Base-by-base conservation (phyloP, 2,329 filamentous ascomycete species). In the Neopestalotiopsis sp. region DNA sequence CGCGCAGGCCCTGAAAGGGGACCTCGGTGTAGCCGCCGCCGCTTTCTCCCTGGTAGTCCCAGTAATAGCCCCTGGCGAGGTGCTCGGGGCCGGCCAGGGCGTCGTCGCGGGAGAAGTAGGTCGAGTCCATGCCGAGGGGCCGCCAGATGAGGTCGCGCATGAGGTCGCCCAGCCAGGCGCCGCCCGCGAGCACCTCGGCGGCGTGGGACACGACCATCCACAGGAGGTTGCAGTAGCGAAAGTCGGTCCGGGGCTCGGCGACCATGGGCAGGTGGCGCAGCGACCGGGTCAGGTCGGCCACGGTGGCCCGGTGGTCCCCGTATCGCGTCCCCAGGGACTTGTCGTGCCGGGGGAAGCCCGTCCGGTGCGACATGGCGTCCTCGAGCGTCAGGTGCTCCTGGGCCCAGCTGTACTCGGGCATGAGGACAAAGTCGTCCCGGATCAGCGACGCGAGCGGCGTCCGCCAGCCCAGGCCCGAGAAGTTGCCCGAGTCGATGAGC, bases 221-320 rank as follows among this genome's bases (percentile, higher is more conserved):
- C 82, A 88, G 85, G 28, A 85, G 75, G 72, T 89, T 89, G 78
- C 81, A 83, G 75, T 89, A 89, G 69, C 83, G 78, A 67, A 79
- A 87, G 67, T 72, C 78, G 1, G 80, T 78, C 1, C 87, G 79
- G 4, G 85, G 80, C 70, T 86, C 83, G 6, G 76, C 75, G 0
- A 78, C 79, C 70, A 85, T 71, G 1, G 82, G 80, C 17, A 89
- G 75, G 69, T 86, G 73, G 3, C 83, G 80, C 66, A 88, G 72
- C 42, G 74, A 77, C 32, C 79, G 77, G 17, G 82, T 79, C 52
- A 80, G 74, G 58, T 83, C 80, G 38, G 77, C 76, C 1, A 82
- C 40, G 5, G 74, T 74, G 7, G 80, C 79, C 40, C 72, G 71
- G 61, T 77, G 74, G 42, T 78, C 73, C 56, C 83, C 74, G 57